These are phyloP conservation scores for Phytophthora pseudosyringae DNA, from an alignment of 352 stramenopile species.

Conservation along the genomic window DNA sequence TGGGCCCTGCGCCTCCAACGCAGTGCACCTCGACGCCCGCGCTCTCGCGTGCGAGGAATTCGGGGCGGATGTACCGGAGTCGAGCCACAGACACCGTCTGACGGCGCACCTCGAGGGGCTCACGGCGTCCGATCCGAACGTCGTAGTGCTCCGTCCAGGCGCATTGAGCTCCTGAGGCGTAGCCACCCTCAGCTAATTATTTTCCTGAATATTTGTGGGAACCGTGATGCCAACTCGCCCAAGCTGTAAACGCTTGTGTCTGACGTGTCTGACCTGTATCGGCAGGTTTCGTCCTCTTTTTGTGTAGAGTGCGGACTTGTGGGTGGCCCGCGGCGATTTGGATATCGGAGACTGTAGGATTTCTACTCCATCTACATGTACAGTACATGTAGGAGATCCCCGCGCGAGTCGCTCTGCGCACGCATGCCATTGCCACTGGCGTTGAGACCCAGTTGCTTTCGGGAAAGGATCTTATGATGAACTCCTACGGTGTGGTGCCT, in stretches of 20 bases:
- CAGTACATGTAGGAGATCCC: no score
- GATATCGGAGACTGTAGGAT: no score
- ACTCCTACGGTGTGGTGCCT: not conserved
- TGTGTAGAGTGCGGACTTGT: no score
- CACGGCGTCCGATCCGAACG: constrained; percentile 26
- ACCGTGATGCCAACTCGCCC: no score
- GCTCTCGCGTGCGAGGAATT: constrained; percentile 27
- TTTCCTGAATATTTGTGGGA: not conserved
- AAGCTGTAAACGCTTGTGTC: no score
- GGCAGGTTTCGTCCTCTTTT: no score
- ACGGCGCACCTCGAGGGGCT: constrained; percentile 16
- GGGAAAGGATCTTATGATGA: constrained; percentile 13
- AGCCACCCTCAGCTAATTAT: constrained; percentile 7
- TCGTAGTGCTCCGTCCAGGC: constrained; percentile 28
- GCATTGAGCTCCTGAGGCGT: constrained; percentile 19
- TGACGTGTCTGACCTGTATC: no score
- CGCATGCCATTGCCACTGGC: constrained; percentile 6
- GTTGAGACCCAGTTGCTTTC: constrained; percentile 26
- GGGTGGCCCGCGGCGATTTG: no score
- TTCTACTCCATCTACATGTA: no score
- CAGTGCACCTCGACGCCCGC: constrained; percentile 21
- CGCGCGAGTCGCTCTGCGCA: not conserved
- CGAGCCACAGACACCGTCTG: constrained; percentile 6
- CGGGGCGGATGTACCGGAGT: not conserved
- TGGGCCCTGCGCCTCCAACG: constrained; percentile 7